phyloP scores from a whole-genome alignment of 805 yeast genomes.

The Kurtzmaniella fragi region DNA sequence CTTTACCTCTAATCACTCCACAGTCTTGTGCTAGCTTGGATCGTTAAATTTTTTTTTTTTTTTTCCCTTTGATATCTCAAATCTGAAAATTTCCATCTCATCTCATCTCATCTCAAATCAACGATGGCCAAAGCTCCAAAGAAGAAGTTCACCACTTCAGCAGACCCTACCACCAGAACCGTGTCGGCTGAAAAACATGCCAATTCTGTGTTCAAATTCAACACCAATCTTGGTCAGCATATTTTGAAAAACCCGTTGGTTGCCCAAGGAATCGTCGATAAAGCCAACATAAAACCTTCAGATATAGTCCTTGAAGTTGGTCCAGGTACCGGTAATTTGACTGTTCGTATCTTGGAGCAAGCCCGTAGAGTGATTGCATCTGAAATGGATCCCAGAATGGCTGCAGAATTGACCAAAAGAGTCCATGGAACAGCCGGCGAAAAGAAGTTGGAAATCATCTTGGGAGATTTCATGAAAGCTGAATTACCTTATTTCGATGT shows the following conservation, averaged over 20 bases:
- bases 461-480: constrained; percentile 95
- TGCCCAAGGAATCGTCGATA: constrained; percentile 97
- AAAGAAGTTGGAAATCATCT: constrained; percentile 82
- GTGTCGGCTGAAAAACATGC: constrained; percentile 67
- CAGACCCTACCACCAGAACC: constrained; percentile 46
- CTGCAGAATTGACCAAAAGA: constrained; percentile 95
- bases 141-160: constrained; percentile 50
- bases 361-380: constrained; percentile 94
- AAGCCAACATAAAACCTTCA: constrained; percentile 87
- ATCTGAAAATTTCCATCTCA: neutral
- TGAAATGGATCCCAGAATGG: constrained; percentile 99
- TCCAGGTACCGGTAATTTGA: constrained; percentile 98
- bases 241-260: constrained; percentile 92
- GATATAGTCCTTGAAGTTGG: constrained; percentile 95
- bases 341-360: constrained; percentile 86
- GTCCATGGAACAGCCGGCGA: constrained; percentile 96
- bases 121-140: constrained; percentile 60
- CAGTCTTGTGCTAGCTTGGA: too few relatives aligned
- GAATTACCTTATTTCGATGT: constrained; percentile 93
- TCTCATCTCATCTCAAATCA: neutral
- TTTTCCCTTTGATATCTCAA: too few relatives aligned
- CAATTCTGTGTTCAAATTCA: constrained; percentile 89
- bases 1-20: too few relatives aligned
- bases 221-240: constrained; percentile 96
- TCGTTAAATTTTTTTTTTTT: too few relatives aligned